Conservation (phyloP, 1,284 basidiomycete genomes). For the Cutaneotrichosporon mucoides region DNA sequence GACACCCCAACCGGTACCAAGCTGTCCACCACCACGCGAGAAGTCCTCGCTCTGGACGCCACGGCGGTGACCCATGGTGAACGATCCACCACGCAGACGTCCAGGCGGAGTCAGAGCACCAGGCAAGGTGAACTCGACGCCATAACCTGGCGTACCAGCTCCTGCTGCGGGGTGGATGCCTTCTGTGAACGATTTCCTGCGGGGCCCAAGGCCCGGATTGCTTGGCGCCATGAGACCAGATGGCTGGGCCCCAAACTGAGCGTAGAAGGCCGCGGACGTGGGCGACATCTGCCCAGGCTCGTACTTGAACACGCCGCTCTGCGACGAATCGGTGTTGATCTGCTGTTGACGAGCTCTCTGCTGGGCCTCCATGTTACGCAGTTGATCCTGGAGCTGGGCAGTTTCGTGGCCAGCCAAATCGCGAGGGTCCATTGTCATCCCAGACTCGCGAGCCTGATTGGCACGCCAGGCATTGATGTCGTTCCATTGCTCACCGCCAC, state of each 20-base stretch:
- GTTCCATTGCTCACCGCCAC: constrained; percentile 11
- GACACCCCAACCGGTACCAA: constrained; percentile 40
- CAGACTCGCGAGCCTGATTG: constrained; percentile 11
- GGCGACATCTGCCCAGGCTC: constrained; percentile 39
- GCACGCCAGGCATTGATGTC: constrained; percentile 22
- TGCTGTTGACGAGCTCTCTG: constrained; percentile 19
- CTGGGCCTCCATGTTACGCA: constrained; percentile 18
- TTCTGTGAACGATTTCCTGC: constrained; percentile 35
- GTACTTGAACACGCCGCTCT: constrained; percentile 25
- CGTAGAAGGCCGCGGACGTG: constrained; percentile 41
- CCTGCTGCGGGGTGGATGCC: constrained; percentile 41
- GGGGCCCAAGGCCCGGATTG: neutral
- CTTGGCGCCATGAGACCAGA: neutral
- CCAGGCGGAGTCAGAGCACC: constrained; percentile 22
- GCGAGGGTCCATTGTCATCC: constrained; percentile 37
- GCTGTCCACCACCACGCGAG: constrained; percentile 25
- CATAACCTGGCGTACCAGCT: constrained; percentile 46
- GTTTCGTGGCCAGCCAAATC: constrained; percentile 29
- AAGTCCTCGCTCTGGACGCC: constrained; percentile 45
- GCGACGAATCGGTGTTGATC: constrained; percentile 17
- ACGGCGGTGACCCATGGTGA: constrained; percentile 33
- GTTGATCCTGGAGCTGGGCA: constrained; percentile 19
- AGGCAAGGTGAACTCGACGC: constrained; percentile 34
- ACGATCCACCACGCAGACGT: constrained; percentile 24
- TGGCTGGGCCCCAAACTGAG: constrained; percentile 25